phyloP scores from a whole-genome alignment of 768 basidiomycete genomes.

The Hebeloma cylindrosporum region DNA sequence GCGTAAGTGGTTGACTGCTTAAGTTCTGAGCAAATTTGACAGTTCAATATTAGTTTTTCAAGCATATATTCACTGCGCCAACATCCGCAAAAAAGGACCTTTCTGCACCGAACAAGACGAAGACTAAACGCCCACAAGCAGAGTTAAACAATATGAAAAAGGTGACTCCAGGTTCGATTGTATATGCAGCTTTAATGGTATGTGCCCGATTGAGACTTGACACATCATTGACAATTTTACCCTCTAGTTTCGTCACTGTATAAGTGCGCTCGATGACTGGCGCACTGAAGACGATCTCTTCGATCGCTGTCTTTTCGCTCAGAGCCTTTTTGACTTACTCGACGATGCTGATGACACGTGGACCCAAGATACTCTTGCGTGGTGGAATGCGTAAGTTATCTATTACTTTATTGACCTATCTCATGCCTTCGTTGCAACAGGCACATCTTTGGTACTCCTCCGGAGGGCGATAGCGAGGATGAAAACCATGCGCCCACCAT shows the following conservation, averaged over 20 bases:
- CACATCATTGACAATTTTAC: neutral
- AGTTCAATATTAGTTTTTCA: constrained; percentile 9
- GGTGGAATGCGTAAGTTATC: constrained; percentile 6
- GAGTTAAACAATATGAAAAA: constrained; percentile 3
- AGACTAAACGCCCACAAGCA: constrained; percentile 3
- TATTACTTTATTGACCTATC: no score
- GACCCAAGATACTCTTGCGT: constrained; percentile 3
- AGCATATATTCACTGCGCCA: constrained; percentile 8
- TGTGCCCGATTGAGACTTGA: neutral
- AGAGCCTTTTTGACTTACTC: neutral
- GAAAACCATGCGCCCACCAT: neutral
- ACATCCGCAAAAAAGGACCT: neutral
- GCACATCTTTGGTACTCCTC: neutral
- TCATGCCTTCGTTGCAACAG: no score
- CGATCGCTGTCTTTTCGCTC: neutral
- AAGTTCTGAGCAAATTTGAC: no score
- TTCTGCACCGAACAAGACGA: neutral
- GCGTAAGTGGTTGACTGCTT: neutral
- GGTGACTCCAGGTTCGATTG: constrained; percentile 9
- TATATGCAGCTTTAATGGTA: constrained; percentile 2
- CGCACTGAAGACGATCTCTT: constrained; percentile 5
- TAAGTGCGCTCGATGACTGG: constrained; percentile 9
- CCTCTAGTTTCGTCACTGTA: constrained; percentile 4
- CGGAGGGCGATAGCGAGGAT: neutral
- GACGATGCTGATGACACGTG: constrained; percentile 3